These are phyloP conservation scores for Tylopilus vinaceipallidus DNA, from an alignment of 768 basidiomycete species.

Conservation along the genomic window DNA sequence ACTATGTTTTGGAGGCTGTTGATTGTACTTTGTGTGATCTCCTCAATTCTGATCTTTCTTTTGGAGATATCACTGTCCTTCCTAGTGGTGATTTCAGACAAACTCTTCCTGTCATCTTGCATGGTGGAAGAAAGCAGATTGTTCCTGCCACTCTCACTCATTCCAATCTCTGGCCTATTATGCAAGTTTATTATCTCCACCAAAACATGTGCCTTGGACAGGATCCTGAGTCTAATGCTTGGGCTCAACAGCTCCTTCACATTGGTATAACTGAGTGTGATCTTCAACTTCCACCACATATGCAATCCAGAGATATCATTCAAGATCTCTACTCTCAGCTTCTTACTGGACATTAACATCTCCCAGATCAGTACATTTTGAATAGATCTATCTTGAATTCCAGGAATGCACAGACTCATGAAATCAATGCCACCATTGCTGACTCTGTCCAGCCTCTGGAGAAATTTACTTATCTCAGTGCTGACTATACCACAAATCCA, in stretches of 20 bases:
- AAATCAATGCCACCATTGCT: not conserved
- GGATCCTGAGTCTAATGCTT: not conserved
- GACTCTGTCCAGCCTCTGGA: not conserved
- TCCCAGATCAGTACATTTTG: not conserved
- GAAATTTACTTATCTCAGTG: not conserved
- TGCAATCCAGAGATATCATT: not conserved
- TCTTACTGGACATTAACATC: not conserved
- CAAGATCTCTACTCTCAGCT: not conserved
- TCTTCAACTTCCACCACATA: not conserved
- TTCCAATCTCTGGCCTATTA: not conserved
- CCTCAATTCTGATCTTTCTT: slow-evolving; percentile 19
- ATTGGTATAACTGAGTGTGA: not conserved
- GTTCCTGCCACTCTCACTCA: not conserved
- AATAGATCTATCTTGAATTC: not conserved
- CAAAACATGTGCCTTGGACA: not conserved
- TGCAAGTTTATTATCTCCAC: not conserved
- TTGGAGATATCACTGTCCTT: slow-evolving; percentile 40
- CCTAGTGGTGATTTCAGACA: not conserved
- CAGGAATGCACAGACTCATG: not conserved
- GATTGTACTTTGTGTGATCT: slow-evolving; percentile 21
- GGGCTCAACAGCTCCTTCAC: not conserved
- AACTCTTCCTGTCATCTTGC: not conserved
- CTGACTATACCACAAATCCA: not conserved
- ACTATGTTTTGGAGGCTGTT: slow-evolving; percentile 40
- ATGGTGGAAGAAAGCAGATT: not conserved